Base-by-base conservation (phyloP, 257 asterid species). In the Nicotiana undulata region DNA sequence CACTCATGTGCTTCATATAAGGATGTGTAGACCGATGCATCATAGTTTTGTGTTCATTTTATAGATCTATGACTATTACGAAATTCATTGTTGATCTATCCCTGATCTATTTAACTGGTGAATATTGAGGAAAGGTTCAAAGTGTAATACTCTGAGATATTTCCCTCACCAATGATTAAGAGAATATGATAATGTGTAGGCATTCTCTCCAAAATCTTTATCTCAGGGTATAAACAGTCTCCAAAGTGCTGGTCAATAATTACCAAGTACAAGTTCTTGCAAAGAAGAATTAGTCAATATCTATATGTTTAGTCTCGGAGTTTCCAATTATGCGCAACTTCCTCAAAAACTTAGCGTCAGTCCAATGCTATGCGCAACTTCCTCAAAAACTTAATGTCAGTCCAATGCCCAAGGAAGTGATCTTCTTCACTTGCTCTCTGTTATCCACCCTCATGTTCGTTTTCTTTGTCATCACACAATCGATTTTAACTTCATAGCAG, bases 211-310 rank as follows among this genome's bases (percentile, higher is more conserved):
- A 24, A 37, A 67, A 37, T 67, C 31, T 67, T 51, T 37, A 44
- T 37, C 29, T 67, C 53, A 37, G 55, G 10, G 31, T 67, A 67
- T 67, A n/a, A n/a, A n/a, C 24, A n/a, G 29, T 67, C 26, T 67
- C 76, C 55, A 37, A 67, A 67, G 18, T 65, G 34, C 51, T 17
- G 75, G 29, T 53, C 22, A 68, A 46, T 40, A 20, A 37, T 68
- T 40, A 68, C 76, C 55, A 68, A 68, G 76, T 68, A 40, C 56
- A 26, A 40, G 76, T 68, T 40, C 76, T 68, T 68, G 55, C 56
- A 44, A 68, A 68, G 56, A 68, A 40, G 1, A 10, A 37, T 68
- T 1, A n/a, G n/a, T 20, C n/a, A 3, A 31, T 3, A 4, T 68
- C 56, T 68, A 40, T 40, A n/a, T 67, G 28, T 32, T 66, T 66